A percentile compares a stretch with the other conserved stretches of the same genome.
phyloP scores from a whole-genome alignment of 139 green algal species.

The Pseudopediastrum boryanum region DNA sequence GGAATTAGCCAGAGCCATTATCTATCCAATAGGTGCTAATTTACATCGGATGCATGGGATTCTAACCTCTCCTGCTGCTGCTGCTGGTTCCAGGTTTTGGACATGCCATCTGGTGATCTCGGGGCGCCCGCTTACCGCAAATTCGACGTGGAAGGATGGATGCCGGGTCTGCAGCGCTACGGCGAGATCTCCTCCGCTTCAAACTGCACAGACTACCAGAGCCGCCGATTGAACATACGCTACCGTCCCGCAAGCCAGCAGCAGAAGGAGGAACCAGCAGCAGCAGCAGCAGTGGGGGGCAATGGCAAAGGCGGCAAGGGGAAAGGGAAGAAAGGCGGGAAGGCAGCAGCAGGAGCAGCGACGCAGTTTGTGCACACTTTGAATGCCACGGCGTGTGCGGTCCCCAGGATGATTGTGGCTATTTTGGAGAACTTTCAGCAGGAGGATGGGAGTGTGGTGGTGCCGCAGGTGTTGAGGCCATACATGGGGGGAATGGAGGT shows the following conservation, averaged over 20 bases:
- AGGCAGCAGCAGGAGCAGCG: constrained; percentile 36
- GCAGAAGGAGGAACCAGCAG: background rate
- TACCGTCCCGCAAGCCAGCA: constrained; percentile 27
- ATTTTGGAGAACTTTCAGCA: constrained; percentile 98
- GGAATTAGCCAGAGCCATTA: too few relatives aligned
- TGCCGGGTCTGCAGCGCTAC: constrained; percentile 94
- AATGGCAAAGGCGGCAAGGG: constrained; percentile 32
- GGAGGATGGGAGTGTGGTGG: constrained; percentile 87
- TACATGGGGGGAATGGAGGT: constrained; percentile 92
- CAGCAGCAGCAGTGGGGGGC: constrained; percentile 34
- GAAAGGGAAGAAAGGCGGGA: constrained; percentile 61
- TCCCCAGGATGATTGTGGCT: constrained; percentile 96
- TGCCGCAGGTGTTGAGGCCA: constrained; percentile 86
- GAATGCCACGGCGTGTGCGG: constrained; percentile 96
- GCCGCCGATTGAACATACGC: constrained; percentile 87
- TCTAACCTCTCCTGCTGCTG: background rate
- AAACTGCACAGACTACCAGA: constrained; percentile 99
- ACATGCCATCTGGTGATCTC: constrained; percentile 97
- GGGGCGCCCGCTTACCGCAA: constrained; percentile 97
- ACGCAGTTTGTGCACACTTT: constrained; percentile 96
- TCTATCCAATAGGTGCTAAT: too few relatives aligned
- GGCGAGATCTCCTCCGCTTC: constrained; percentile 95
- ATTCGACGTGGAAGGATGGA: constrained; percentile 98
- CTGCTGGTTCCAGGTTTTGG: constrained; percentile 72
- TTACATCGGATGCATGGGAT: background rate